Evolutionary conservation across 208 protist species (phyloP).

Genomic region (Blechomonas ayalai): DNA sequence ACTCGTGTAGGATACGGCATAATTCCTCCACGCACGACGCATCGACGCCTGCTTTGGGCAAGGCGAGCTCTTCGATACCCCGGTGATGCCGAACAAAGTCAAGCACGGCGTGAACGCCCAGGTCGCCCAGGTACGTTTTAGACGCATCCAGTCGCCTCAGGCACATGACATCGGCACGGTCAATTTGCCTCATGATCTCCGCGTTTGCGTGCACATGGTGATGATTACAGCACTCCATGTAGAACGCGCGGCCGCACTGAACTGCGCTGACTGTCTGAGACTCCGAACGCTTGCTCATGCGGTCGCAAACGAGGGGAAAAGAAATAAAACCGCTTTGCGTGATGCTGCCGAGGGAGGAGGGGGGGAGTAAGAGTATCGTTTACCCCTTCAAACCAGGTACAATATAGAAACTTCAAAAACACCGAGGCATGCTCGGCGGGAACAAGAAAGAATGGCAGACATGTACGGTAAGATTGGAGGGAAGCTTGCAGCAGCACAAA

Average conservation of each 20-base stretch:
- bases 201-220: conserved; percentile 60
- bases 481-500: conserved; percentile 3
- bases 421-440: too few relatives aligned
- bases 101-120: conserved; percentile 63
- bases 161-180: conserved; percentile 37
- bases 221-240: conserved; percentile 59
- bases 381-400: too few relatives aligned
- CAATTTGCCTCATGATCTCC: conserved; percentile 46
- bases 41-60: conserved; percentile 63
- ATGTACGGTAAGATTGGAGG: conserved; percentile 4
- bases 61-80: conserved; percentile 38
- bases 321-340: conserved; percentile 1
- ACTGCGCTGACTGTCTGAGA: too few relatives aligned
- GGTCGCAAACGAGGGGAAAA: neutral
- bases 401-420: too few relatives aligned
- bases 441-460: neutral
- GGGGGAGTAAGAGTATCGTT: too few relatives aligned
- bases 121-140: conserved; percentile 62
- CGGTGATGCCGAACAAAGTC: conserved; percentile 54
- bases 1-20: conserved; percentile 29
- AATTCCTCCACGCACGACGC: conserved; percentile 53
- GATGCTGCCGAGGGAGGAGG: neutral
- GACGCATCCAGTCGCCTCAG: conserved; percentile 56
- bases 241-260: conserved; percentile 13
- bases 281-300: neutral